A percentile compares a stretch with the other conserved stretches of the same genome.
Evolutionary conservation across 768 basidiomycete species (phyloP).

Genomic region (Rhizopogon rudus): DNA sequence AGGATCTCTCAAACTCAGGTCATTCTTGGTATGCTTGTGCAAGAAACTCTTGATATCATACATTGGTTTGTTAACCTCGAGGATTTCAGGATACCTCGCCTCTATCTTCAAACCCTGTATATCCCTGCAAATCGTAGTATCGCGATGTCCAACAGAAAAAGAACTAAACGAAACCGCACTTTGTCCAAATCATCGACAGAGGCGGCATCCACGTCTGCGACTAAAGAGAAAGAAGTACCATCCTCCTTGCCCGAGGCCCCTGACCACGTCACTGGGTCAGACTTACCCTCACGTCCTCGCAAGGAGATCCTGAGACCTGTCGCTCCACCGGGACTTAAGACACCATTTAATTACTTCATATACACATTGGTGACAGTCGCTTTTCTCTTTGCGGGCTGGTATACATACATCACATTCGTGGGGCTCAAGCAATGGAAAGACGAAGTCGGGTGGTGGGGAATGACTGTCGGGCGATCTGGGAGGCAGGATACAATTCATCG

Average conservation of each 20-base stretch:
- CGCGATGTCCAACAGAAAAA: neutral
- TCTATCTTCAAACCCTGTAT: neutral
- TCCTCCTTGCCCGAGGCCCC: neutral
- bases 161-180: neutral
- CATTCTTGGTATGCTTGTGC: neutral
- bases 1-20: neutral
- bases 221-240: neutral
- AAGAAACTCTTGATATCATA: neutral
- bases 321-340: constrained; percentile 1
- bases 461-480: constrained; percentile 7
- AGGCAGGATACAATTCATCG: constrained; percentile 4
- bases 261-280: neutral
- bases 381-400: constrained; percentile 42
- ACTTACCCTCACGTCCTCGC: neutral
- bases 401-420: constrained; percentile 41
- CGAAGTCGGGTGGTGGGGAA: constrained; percentile 56
- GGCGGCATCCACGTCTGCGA: neutral
- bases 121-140: neutral
- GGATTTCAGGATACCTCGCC: neutral
- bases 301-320: neutral
- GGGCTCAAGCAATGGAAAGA: constrained; percentile 43
- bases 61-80: neutral
- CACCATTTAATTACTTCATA: constrained; percentile 34
- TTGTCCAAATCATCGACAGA: neutral
- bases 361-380: constrained; percentile 41